A percentile compares a stretch with the other conserved stretches of the same genome.
phyloP scores from a whole-genome alignment of 345 rosid genomes.

The Streptanthus diversifolius region DNA sequence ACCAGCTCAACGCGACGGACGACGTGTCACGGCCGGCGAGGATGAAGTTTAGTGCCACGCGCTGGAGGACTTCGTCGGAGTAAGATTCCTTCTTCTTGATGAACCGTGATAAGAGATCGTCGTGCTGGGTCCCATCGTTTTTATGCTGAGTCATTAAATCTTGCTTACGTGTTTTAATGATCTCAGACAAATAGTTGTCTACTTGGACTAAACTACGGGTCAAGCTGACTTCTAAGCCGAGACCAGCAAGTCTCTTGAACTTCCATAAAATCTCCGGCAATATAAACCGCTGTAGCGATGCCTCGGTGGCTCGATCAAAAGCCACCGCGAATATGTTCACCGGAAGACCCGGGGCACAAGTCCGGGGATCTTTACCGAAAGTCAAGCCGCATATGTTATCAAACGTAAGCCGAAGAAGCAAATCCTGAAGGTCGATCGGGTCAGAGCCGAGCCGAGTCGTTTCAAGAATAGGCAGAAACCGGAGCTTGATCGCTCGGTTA shows the following conservation, averaged over 20 bases:
- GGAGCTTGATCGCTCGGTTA: conserved; percentile 60
- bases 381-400: conserved; percentile 95
- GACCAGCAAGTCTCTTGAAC: conserved; percentile 63
- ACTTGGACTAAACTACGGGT: conserved; percentile 70
- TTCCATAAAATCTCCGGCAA: conserved; percentile 85
- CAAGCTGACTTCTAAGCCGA: conserved; percentile 84
- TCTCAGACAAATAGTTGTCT: conserved; percentile 57
- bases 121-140: conserved; percentile 58
- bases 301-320: conserved; percentile 90
- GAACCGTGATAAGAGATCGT: conserved; percentile 84
- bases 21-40: conserved; percentile 98
- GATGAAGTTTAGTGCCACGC: conserved; percentile 91
- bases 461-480: conserved; percentile 70
- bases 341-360: conserved; percentile 68
- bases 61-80: conserved; percentile 71
- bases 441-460: conserved; percentile 44
- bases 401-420: conserved; percentile 86
- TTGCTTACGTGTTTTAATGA: conserved; percentile 65
- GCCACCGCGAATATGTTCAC: conserved; percentile 73
- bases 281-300: conserved; percentile 82
- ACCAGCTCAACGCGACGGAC: conserved; percentile 89
- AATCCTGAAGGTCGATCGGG: conserved; percentile 82
- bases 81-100: conserved; percentile 84
- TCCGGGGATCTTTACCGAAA: conserved; percentile 89
- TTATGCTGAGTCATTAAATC: conserved; percentile 55